Percentiles rank a stretch among this genome's conserved stretches.
Evolutionary conservation across 2,329 filamentous ascomycete genomes (phyloP).

Genomic region (Paracamarosporium sp.): DNA sequence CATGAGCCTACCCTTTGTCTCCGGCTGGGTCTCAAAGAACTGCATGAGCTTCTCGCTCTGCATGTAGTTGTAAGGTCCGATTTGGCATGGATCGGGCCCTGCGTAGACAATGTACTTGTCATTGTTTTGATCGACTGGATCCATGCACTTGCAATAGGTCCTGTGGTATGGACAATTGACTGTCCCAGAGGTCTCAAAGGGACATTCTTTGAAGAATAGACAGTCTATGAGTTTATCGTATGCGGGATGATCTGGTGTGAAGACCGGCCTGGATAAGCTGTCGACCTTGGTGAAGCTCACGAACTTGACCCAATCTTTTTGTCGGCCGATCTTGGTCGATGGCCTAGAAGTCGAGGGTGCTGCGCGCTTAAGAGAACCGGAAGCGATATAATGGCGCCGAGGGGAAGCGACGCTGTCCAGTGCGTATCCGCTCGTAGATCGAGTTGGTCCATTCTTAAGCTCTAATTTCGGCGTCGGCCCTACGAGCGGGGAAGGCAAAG

Average conservation of each 20-base stretch:
- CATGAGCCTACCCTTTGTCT: slow-evolving; percentile 29
- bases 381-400: neutral
- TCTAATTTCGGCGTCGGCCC: too few species aligned
- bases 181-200: slow-evolving; percentile 18
- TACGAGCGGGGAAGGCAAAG: too few species aligned
- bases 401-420: neutral
- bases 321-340: slow-evolving; percentile 19
- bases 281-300: slow-evolving; percentile 20
- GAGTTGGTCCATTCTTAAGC: too few species aligned
- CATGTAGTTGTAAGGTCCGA: slow-evolving; percentile 30
- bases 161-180: slow-evolving; percentile 31
- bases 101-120: slow-evolving; percentile 28
- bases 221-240: slow-evolving; percentile 9
- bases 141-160: slow-evolving; percentile 22
- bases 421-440: too few species aligned
- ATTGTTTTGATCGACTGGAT: slow-evolving; percentile 23
- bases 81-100: slow-evolving; percentile 4
- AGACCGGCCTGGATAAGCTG: slow-evolving; percentile 15
- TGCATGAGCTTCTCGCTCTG: slow-evolving; percentile 24
- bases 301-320: slow-evolving; percentile 28
- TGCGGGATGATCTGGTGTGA: neutral
- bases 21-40: slow-evolving; percentile 19
- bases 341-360: neutral
- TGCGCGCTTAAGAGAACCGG: neutral
- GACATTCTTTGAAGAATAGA: slow-evolving; percentile 17